Conservation (phyloP, 1,139 yeast genomes). For the Geotrichum armillariae region DNA sequence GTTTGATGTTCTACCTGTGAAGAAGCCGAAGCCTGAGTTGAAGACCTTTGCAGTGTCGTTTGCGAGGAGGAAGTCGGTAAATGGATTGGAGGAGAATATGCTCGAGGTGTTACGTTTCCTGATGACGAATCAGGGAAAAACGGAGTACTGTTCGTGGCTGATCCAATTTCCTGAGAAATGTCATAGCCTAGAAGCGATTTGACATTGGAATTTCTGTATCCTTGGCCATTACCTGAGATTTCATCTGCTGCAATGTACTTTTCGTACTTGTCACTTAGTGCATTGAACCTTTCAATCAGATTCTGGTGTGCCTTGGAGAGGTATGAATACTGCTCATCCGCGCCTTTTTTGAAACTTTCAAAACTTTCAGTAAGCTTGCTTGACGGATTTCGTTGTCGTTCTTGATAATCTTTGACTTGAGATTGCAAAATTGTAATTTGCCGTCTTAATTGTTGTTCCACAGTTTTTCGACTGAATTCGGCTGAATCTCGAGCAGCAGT, state of each 20-base stretch:
- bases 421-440: slow-evolving; percentile 27
- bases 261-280: slow-evolving; percentile 25
- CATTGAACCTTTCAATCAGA: slow-evolving; percentile 26
- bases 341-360: slow-evolving; percentile 24
- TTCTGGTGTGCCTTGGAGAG: slow-evolving; percentile 30
- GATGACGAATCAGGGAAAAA: neutral
- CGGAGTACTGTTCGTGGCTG: neutral
- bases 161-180: neutral
- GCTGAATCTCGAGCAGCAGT: slow-evolving; percentile 20
- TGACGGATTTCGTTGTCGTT: slow-evolving; percentile 20
- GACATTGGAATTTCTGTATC: neutral
- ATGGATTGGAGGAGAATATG: neutral
- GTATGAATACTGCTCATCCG: slow-evolving; percentile 29
- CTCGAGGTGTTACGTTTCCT: neutral
- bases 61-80: neutral
- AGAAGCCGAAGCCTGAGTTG: neutral
- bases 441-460: slow-evolving; percentile 19
- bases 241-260: slow-evolving; percentile 1
- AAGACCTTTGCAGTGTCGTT: neutral
- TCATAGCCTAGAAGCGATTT: slow-evolving; percentile 4
- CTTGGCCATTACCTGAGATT: neutral
- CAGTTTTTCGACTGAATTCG: slow-evolving; percentile 23
- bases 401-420: slow-evolving; percentile 23
- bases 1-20: slow-evolving; percentile 11
- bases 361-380: slow-evolving; percentile 24